Percentiles rank a stretch among this genome's conserved stretches.
Conservation (phyloP, 768 basidiomycete genomes). For the Mycena vulgaris region DNA sequence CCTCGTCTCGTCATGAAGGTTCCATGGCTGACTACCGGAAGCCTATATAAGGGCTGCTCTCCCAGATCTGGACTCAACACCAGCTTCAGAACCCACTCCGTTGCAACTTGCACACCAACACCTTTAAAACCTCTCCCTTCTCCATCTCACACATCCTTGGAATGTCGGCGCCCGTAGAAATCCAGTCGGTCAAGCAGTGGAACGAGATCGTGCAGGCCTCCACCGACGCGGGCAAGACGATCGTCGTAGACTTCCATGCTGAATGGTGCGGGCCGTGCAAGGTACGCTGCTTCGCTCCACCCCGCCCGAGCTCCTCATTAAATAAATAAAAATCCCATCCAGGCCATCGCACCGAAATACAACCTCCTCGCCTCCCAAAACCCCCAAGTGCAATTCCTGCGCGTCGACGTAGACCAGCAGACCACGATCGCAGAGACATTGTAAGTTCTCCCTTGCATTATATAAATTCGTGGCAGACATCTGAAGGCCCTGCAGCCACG, state of each 20-base stretch:
- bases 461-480: not conserved
- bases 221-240: constrained; percentile 33
- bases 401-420: constrained; percentile 41
- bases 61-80: no score
- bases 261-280: constrained; percentile 42
- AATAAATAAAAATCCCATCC: not conserved
- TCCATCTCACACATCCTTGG: not conserved
- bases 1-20: constrained; percentile 18
- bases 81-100: no score
- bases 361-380: constrained; percentile 37
- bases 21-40: constrained; percentile 20
- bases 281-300: constrained; percentile 15
- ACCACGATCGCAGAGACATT: constrained; percentile 29
- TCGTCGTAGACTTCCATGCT: constrained; percentile 40
- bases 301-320: not conserved
- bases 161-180: constrained; percentile 40
- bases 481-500: constrained; percentile 22
- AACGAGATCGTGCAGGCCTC: constrained; percentile 37
- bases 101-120: no score
- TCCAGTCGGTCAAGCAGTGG: constrained; percentile 40
- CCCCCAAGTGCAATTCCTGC: constrained; percentile 41
- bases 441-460: not conserved
- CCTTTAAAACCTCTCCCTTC: not conserved
- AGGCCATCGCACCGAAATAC: constrained; percentile 40
- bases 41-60: constrained; percentile 16